Evolutionary conservation across 495 filamentous ascomycete species (phyloP).

Genomic region (Jackrogersella minutella): DNA sequence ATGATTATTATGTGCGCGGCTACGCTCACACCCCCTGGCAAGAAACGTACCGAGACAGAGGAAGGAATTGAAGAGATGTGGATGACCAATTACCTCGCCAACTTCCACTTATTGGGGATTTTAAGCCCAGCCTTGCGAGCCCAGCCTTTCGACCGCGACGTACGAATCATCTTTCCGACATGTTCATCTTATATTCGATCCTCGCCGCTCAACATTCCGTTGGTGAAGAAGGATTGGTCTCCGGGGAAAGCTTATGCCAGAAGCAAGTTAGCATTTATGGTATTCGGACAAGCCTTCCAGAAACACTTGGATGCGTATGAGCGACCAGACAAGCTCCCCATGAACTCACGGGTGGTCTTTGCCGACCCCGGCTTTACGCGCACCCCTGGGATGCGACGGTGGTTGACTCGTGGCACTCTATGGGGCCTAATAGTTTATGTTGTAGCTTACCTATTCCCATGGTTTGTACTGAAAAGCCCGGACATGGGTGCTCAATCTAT

Average conservation of each 20-base stretch:
- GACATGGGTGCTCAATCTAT: slow-evolving; percentile 86
- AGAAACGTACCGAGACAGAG: slow-evolving; percentile 61
- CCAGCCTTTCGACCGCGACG: slow-evolving; percentile 92
- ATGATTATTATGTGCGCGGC: slow-evolving; percentile 89
- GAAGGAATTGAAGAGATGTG: slow-evolving; percentile 89
- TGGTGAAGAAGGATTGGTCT: slow-evolving; percentile 59
- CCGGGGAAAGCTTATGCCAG: slow-evolving; percentile 72
- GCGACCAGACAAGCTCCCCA: slow-evolving; percentile 80
- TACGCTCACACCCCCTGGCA: slow-evolving; percentile 71
- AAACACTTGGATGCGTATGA: slow-evolving; percentile 83
- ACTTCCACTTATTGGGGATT: slow-evolving; percentile 93
- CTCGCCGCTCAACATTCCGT: slow-evolving; percentile 58
- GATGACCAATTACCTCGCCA: slow-evolving; percentile 94
- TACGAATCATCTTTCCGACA: slow-evolving; percentile 84
- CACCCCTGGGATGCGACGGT: slow-evolving; percentile 86
- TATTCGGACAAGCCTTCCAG: slow-evolving; percentile 87
- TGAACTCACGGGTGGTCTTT: slow-evolving; percentile 79
- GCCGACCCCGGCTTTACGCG: slow-evolving; percentile 86
- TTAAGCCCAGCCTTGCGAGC: slow-evolving; percentile 85
- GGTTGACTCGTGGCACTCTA: slow-evolving; percentile 82
- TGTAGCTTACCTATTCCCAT: slow-evolving; percentile 78
- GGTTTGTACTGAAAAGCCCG: slow-evolving; percentile 86
- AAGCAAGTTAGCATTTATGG: slow-evolving; percentile 89
- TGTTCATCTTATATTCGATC: slow-evolving; percentile 86
- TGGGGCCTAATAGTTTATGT: slow-evolving; percentile 84